Evolutionary conservation across 2,329 filamentous ascomycete genomes (phyloP).

Genomic region (Rhinocladiella similis): DNA sequence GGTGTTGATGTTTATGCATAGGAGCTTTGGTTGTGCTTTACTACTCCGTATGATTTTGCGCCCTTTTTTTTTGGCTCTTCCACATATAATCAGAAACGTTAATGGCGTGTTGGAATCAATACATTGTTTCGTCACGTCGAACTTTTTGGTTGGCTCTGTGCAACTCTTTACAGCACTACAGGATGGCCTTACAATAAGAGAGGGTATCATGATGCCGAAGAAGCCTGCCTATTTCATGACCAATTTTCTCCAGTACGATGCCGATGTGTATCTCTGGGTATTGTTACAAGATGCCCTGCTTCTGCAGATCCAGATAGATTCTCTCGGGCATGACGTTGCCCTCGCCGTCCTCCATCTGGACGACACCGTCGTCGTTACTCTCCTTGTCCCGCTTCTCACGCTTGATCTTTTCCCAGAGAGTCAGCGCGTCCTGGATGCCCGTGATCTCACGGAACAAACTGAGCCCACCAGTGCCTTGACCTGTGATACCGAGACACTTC

Average conservation of each 20-base stretch:
- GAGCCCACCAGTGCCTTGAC: constrained; percentile 58
- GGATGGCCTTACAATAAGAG: not conserved
- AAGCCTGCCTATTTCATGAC: no score
- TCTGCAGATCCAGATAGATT: constrained; percentile 93
- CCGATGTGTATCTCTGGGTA: not conserved
- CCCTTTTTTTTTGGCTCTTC: not conserved
- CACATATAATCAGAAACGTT: not conserved
- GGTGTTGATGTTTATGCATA: no score
- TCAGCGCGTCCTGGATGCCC: constrained; percentile 82
- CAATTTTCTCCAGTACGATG: no score
- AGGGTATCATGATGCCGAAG: not conserved
- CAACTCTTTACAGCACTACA: no score
- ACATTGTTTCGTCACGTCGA: not conserved
- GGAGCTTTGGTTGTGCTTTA: not conserved
- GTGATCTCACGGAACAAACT: constrained; percentile 93
- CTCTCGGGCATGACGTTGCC: constrained; percentile 99
- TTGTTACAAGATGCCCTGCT: constrained; percentile 75
- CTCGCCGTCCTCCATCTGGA: constrained; percentile 97
- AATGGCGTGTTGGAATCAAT: not conserved
- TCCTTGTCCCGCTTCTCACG: constrained; percentile 73
- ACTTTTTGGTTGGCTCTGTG: no score
- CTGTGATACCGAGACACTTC: constrained; percentile 86
- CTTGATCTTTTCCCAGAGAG: constrained; percentile 91
- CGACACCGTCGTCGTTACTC: constrained; percentile 58
- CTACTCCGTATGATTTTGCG: no score